Conservation (phyloP, 2,329 filamentous ascomycete species). For the Aspergillus persii region DNA sequence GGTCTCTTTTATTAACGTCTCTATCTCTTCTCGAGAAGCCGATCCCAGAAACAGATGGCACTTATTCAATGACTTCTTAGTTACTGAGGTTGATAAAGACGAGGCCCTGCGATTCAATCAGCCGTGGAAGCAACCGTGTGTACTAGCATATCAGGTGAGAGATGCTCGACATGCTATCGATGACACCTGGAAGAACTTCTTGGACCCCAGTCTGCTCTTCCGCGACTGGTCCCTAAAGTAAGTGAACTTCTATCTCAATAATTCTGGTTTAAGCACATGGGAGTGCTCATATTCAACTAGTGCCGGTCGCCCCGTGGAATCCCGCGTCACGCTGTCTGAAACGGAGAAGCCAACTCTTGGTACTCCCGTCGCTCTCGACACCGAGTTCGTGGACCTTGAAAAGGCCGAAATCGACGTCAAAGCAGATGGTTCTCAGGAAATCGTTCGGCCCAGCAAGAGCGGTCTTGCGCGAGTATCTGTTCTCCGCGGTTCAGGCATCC, state of each 20-base stretch:
- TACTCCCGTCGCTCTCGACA: constrained; percentile 84
- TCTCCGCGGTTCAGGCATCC: constrained; percentile 71
- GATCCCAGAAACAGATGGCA: constrained; percentile 77
- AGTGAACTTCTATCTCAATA: constrained; percentile 14
- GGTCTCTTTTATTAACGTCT: constrained; percentile 85
- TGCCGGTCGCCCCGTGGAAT: constrained; percentile 38
- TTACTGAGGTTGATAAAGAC: constrained; percentile 72
- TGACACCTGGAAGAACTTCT: constrained; percentile 75
- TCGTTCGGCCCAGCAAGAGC: constrained; percentile 84
- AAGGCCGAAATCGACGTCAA: constrained; percentile 96
- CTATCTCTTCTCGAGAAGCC: constrained; percentile 41
- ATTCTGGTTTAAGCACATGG: too few relatives aligned
- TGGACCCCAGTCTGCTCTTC: constrained; percentile 84
- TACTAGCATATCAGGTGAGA: constrained; percentile 83
- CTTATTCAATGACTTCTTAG: constrained; percentile 95
- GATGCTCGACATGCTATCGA: constrained; percentile 78
- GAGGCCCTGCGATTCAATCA: constrained; percentile 89
- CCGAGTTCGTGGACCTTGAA: constrained; percentile 91
- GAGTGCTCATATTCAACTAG: constrained; percentile 12
- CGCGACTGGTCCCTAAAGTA: constrained; percentile 61
- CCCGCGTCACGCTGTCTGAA: constrained; percentile 36
- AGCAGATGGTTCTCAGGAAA: constrained; percentile 87
- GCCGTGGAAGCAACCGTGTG: constrained; percentile 87
- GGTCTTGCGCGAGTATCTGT: constrained; percentile 92
- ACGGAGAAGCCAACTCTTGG: constrained; percentile 68